Base-by-base conservation (phyloP, 306 rosid genomes). In the Vigna radiata region DNA sequence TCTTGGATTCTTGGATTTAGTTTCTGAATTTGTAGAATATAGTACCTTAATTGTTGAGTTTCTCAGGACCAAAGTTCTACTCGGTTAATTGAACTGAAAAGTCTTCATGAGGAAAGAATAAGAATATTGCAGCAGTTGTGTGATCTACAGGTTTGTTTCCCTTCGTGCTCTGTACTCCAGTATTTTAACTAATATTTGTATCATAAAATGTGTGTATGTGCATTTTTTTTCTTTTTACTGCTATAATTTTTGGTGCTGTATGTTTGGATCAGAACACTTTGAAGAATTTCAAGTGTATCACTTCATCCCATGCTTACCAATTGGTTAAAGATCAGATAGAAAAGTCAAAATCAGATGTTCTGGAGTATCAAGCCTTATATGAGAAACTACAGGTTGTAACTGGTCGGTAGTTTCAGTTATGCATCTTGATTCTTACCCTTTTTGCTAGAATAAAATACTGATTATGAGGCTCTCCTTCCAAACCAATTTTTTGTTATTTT, bases 321-420 rank as follows among this genome's bases (percentile, higher is more conserved):
- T 79, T 89, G 86, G 88, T 91, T 86, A 86, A 82, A 85, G 93
- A 92, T 83, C 96, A 87, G 85, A 84, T 91, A 62, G 92, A 91
- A 71, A 91, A 85, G 69, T 90, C 93, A 13, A 95, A 89, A 80
- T 84, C 82, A 2, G 88, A 92, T 87, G 91, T 87, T 70, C 75
- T 65, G 33, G 79, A 89, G 81, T 93, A 83, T 84, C 98, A 84
- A 83, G 87, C 93, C 69, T 82, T 83, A 68, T 82, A 82, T 13
- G 92, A 92, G 91, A 95, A 91, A 89, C 93, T 91, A 79, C 99
- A 95, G 99, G 99, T 95, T 87, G 97, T 91, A 81, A 89, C 87
- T 88, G 90, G 93, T 92, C 73, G 93, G 90, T 89, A 92, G 92
- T 88, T 91, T 88, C 82, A 87, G 86, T 85, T 84, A 23, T 85